phyloP scores from a whole-genome alignment of 2,329 filamentous ascomycete species.

The Aspergillus sp. region DNA sequence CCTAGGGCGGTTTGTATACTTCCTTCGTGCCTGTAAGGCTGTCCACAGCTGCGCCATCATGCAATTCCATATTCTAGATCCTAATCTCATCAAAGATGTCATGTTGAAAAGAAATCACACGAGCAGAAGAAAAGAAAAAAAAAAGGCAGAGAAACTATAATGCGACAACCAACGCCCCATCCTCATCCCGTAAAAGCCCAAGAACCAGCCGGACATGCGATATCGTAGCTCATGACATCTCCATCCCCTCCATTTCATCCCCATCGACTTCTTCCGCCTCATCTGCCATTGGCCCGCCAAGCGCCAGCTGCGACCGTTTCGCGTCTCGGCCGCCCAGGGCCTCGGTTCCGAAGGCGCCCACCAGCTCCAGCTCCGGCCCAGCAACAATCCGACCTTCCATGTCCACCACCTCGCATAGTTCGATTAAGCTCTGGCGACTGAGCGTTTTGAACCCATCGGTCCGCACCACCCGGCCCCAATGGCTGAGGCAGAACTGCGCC shows the following conservation, averaged over 20 bases:
- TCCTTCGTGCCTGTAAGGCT: no score
- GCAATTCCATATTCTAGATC: neutral
- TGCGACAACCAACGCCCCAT: neutral
- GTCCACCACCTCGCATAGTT: slow-evolving; percentile 90
- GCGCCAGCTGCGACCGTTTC: slow-evolving; percentile 28
- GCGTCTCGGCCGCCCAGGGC: slow-evolving; percentile 36
- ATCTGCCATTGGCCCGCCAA: slow-evolving; percentile 27
- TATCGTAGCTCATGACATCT: slow-evolving; percentile 32
- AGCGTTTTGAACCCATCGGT: slow-evolving; percentile 82
- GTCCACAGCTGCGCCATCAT: no score
- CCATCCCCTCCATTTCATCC: slow-evolving; percentile 49
- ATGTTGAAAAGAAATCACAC: neutral
- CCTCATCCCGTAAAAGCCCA: slow-evolving; percentile 5
- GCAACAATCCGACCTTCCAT: slow-evolving; percentile 87
- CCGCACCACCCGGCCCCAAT: slow-evolving; percentile 92
- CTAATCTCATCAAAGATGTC: neutral
- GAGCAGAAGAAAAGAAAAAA: neutral
- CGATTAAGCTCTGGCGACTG: slow-evolving; percentile 75
- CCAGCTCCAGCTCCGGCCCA: slow-evolving; percentile 73
- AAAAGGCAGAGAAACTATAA: slow-evolving; percentile 6
- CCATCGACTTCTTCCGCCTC: slow-evolving; percentile 42
- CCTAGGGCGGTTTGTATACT: neutral
- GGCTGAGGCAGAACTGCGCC: slow-evolving; percentile 81
- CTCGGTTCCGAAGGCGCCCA: slow-evolving; percentile 53
- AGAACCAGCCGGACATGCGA: slow-evolving; percentile 2